Evolutionary conservation across 1,139 yeast species (phyloP).

Genomic region (Suhomyces bolitotheri): DNA sequence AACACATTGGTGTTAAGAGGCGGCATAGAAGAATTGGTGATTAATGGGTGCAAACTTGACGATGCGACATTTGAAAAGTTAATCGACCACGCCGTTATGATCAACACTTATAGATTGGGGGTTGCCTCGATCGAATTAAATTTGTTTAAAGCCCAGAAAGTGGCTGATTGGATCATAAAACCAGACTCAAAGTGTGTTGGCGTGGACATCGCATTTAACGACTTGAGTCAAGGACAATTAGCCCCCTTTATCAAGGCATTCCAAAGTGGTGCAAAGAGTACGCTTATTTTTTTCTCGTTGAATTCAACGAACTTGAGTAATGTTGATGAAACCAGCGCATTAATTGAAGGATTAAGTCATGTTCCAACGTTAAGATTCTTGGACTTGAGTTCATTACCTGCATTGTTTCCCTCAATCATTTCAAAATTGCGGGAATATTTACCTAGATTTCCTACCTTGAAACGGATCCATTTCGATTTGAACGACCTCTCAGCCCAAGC

Average conservation of each 20-base stretch:
- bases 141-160: slow-evolving; percentile 51
- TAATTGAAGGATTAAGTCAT: slow-evolving; percentile 52
- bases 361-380: slow-evolving; percentile 64
- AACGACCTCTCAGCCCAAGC: slow-evolving; percentile 66
- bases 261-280: slow-evolving; percentile 30
- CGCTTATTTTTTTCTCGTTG: slow-evolving; percentile 61
- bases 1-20: slow-evolving; percentile 58
- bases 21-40: slow-evolving; percentile 79
- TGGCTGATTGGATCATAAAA: slow-evolving; percentile 63
- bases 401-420: slow-evolving; percentile 69
- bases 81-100: slow-evolving; percentile 52
- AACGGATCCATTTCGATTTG: slow-evolving; percentile 76
- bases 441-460: slow-evolving; percentile 64
- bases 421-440: slow-evolving; percentile 60
- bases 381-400: slow-evolving; percentile 75
- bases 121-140: slow-evolving; percentile 72
- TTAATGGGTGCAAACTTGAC: slow-evolving; percentile 75
- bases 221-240: slow-evolving; percentile 56
- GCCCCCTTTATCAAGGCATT: slow-evolving; percentile 49
- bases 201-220: slow-evolving; percentile 82
- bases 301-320: slow-evolving; percentile 63
- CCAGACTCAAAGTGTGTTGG: slow-evolving; percentile 66
- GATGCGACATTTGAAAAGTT: slow-evolving; percentile 51
- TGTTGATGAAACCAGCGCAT: slow-evolving; percentile 53
- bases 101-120: slow-evolving; percentile 69